Evolutionary conservation across 208 protist genomes (phyloP), one percentile per base, ranked within the genome.

Genomic region (Wallacemonas sp.): DNA sequence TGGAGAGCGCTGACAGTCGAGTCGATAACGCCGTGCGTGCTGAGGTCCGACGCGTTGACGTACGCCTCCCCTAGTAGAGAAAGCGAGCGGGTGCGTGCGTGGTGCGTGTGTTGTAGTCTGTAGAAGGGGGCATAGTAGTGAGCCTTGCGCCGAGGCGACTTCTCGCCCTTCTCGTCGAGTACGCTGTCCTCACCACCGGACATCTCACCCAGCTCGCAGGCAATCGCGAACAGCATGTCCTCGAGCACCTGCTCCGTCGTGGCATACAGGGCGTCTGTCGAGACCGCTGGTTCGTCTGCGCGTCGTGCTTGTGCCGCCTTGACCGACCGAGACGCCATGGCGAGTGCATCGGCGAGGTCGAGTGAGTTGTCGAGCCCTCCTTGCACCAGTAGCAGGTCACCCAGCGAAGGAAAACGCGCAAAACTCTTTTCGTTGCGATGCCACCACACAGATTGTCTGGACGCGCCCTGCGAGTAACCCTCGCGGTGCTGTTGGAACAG

Each of bases 21-120:
- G 57, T 91, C 84, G 24, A 87, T 61, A 15, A 83, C 17, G 15
- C 64, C 81, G 15, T 66, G 54, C 10, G 85, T 29, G 26, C 71
- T 45, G 10, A 73, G 80, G 26, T 66, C 38, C 0, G 58, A 57
- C 13, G 81, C 71, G 9, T 76, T 75, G 13, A 85, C 48, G 71
- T 79, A 91, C 0, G 3, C 21, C 9, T 32, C 3, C 2, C 80
- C 78, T 3, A 57, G 32, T 3, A 57, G 3, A 19, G 17, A 53
- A 17, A 53, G n/a, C n/a, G n/a, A n/a, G n/a, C n/a, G n/a, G n/a
- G n/a, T n/a, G n/a, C n/a, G n/a, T n/a, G n/a, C n/a, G n/a, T n/a
- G n/a, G n/a, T n/a, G n/a, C n/a, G n/a, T n/a, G n/a, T n/a, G n/a
- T n/a, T n/a, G n/a, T n/a, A n/a, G n/a, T n/a, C n/a, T n/a, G n/a